phyloP scores from a whole-genome alignment of 78 protist species.

The Pelomyxa schiedti region DNA sequence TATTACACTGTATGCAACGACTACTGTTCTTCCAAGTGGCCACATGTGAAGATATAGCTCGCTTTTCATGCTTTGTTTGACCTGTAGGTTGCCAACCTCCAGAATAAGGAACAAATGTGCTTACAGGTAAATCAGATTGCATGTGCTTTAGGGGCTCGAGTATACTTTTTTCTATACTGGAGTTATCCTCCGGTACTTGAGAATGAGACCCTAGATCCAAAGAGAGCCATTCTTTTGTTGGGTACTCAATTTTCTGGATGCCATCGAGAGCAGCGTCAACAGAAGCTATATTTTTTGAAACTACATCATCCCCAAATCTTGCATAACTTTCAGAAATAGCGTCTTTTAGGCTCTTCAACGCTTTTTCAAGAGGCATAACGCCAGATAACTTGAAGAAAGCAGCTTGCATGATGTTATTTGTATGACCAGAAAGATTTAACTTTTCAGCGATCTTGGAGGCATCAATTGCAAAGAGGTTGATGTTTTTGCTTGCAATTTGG shows the following conservation, averaged over 20 bases:
- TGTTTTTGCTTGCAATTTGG: conserved; percentile 22
- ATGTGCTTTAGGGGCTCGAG: not conserved
- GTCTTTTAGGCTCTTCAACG: conserved; percentile 41
- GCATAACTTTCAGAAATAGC: conserved; percentile 11
- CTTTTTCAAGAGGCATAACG: conserved; percentile 47
- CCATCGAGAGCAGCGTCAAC: not conserved
- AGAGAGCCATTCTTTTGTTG: not conserved
- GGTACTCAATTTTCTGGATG: not conserved
- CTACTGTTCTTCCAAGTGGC: conserved; percentile 27
- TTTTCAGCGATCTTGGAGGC: conserved; percentile 42
- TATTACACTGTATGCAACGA: conserved; percentile 51
- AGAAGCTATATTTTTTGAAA: conserved; percentile 14
- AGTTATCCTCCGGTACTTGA: not conserved
- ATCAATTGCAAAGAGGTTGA: conserved; percentile 36
- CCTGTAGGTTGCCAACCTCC: conserved; percentile 32
- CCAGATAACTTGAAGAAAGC: conserved; percentile 46
- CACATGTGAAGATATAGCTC: conserved; percentile 19
- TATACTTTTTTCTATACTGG: not conserved
- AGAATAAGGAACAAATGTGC: not conserved
- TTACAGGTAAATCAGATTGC: not conserved
- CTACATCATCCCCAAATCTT: conserved; percentile 40
- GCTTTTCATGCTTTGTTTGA: conserved; percentile 33
- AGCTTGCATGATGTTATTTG: conserved; percentile 61
- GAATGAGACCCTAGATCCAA: not conserved
- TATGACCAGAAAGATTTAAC: conserved; percentile 5